These are phyloP conservation scores for Fusarium domesticum DNA, from an alignment of 2,329 filamentous ascomycete species.

Conservation along the genomic window DNA sequence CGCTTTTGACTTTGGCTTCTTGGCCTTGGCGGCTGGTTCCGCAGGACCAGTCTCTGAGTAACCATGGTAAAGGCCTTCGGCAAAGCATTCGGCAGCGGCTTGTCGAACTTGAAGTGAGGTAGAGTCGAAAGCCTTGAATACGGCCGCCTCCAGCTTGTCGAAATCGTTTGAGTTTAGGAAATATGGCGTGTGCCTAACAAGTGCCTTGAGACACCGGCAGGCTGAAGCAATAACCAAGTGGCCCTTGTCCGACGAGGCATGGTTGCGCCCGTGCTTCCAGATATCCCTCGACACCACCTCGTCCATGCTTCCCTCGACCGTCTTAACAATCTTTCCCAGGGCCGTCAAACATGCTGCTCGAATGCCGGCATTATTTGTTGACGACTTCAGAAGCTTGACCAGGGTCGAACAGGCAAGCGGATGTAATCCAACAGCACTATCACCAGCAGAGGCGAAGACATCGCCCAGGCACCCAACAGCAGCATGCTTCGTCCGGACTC, in stretches of 20 bases:
- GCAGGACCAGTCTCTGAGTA: constrained; percentile 52
- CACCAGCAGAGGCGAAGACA: constrained; percentile 86
- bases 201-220: constrained; percentile 72
- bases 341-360: constrained; percentile 75
- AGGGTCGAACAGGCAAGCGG: constrained; percentile 69
- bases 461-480: constrained; percentile 84
- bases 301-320: constrained; percentile 75
- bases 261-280: constrained; percentile 85
- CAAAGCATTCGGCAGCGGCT: constrained; percentile 81
- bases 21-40: constrained; percentile 61
- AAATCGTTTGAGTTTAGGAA: constrained; percentile 90
- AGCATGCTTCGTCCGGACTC: constrained; percentile 78
- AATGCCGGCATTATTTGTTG: constrained; percentile 76
- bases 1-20: constrained; percentile 61
- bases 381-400: constrained; percentile 75
- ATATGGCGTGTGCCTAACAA: constrained; percentile 70
- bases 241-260: constrained; percentile 77
- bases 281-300: constrained; percentile 83
- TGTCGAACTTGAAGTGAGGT: constrained; percentile 72
- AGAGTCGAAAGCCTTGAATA: constrained; percentile 87
- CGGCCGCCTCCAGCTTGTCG: constrained; percentile 75
- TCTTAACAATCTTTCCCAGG: constrained; percentile 70
- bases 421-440: constrained; percentile 84
- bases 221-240: constrained; percentile 74
- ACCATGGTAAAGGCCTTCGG: constrained; percentile 76